A percentile compares a stretch with the other conserved stretches of the same genome.
phyloP scores from a whole-genome alignment of 1,284 basidiomycete genomes.

The Apiotrichum gamsii region DNA sequence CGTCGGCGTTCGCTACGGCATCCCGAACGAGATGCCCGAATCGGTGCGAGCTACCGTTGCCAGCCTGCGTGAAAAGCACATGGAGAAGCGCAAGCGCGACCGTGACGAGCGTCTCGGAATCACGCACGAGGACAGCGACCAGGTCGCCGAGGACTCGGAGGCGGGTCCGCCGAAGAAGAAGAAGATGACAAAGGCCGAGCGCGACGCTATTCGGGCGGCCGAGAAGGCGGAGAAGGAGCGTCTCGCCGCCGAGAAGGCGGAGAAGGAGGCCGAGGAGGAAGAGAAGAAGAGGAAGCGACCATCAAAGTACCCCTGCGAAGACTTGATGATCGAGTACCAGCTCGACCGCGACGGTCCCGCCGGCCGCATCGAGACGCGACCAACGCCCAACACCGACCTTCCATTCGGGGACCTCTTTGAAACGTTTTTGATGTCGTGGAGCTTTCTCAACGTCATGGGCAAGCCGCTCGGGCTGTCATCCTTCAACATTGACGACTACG shows the following conservation, averaged over 20 bases:
- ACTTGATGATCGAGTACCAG: slow-evolving; percentile 70
- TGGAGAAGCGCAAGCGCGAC: slow-evolving; percentile 75
- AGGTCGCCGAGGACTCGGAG: slow-evolving; percentile 55
- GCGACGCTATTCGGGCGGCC: slow-evolving; percentile 16
- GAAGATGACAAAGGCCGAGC: slow-evolving; percentile 56
- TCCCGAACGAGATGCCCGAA: slow-evolving; percentile 77
- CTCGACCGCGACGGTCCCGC: slow-evolving; percentile 56
- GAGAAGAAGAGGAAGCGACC: slow-evolving; percentile 79
- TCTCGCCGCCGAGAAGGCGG: slow-evolving; percentile 34
- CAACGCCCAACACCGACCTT: slow-evolving; percentile 58
- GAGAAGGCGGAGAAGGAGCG: slow-evolving; percentile 27
- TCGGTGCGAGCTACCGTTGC: slow-evolving; percentile 72
- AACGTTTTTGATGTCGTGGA: slow-evolving; percentile 80
- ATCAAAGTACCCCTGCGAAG: slow-evolving; percentile 63
- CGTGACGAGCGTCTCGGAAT: slow-evolving; percentile 52
- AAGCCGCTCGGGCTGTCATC: slow-evolving; percentile 82
- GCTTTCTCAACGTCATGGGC: slow-evolving; percentile 88
- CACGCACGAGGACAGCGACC: slow-evolving; percentile 48
- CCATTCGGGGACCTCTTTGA: slow-evolving; percentile 80
- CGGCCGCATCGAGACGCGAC: slow-evolving; percentile 52
- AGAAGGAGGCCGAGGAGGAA: slow-evolving; percentile 53
- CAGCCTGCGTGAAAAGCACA: slow-evolving; percentile 73
- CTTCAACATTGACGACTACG: slow-evolving; percentile 90
- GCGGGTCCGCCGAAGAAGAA: slow-evolving; percentile 66
- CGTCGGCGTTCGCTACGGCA: slow-evolving; percentile 74